Conservation (phyloP, 208 protist genomes). For the Wallacemonas collosoma region DNA sequence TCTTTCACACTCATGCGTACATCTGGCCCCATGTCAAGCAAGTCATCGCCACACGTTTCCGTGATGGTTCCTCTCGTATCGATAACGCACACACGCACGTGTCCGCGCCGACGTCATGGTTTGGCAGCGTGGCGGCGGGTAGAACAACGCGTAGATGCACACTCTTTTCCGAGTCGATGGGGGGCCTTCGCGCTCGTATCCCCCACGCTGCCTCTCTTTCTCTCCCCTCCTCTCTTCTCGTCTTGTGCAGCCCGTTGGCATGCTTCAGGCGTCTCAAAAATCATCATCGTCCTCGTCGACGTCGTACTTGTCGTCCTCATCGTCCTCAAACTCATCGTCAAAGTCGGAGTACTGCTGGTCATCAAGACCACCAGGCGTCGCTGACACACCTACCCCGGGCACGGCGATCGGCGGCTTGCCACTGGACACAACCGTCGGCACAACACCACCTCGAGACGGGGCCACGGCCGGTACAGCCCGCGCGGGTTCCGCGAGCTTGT, state of each 20-base stretch:
- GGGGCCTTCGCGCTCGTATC: background rate
- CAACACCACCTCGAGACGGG: constrained; percentile 2
- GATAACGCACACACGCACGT: no score
- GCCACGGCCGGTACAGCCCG: constrained; percentile 15
- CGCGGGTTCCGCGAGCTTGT: constrained; percentile 3
- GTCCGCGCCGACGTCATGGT: no score
- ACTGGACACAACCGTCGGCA: constrained; percentile 6
- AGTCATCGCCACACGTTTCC: no score
- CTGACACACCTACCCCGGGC: constrained; percentile 17
- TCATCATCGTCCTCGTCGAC: constrained; percentile 87
- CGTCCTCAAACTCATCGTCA: constrained; percentile 45
- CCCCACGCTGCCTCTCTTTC: background rate
- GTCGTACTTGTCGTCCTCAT: constrained; percentile 61
- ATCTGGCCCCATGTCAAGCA: no score
- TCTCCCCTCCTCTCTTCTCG: background rate
- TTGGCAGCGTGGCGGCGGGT: background rate
- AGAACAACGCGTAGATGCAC: background rate
- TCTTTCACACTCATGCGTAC: no score
- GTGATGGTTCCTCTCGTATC: no score
- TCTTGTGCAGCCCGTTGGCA: no score
- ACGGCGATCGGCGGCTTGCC: constrained; percentile 11
- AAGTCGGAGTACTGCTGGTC: constrained; percentile 85
- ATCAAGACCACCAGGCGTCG: constrained; percentile 34
- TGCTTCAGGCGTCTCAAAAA: constrained; percentile 43
- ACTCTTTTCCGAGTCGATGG: background rate